Conservation (phyloP, 495 filamentous ascomycete species). For the Xylaria flabelliformis region DNA sequence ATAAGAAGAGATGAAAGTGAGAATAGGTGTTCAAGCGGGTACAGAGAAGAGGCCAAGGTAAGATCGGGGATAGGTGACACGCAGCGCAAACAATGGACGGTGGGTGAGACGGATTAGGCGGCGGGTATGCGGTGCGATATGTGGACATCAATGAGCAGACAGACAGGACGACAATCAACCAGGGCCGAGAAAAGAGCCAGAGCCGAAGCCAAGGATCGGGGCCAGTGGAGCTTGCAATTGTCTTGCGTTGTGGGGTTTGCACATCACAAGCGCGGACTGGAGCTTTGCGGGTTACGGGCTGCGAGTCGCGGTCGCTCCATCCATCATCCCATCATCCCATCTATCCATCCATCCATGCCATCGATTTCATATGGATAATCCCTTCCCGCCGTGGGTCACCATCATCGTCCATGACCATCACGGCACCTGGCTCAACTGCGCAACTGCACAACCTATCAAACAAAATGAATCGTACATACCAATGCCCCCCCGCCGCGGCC, state of each 20-base stretch:
- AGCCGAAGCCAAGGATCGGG: conserved; percentile 22
- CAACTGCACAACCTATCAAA: conserved; percentile 15
- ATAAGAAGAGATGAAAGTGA: conserved; percentile 16
- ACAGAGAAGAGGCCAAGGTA: not conserved
- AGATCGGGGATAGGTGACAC: conserved; percentile 5
- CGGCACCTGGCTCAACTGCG: not conserved
- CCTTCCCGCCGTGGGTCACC: not conserved
- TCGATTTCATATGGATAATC: conserved; percentile 2
- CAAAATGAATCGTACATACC: conserved; percentile 46
- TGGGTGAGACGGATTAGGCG: conserved; percentile 17
- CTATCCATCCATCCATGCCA: not conserved
- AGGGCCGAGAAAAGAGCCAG: conserved; percentile 18
- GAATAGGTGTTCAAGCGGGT: conserved; percentile 1
- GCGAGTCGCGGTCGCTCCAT: conserved; percentile 11
- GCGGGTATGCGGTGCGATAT: conserved; percentile 13
- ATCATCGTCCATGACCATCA: not conserved
- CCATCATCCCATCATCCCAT: conserved; percentile 5
- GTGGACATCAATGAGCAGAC: conserved; percentile 18
- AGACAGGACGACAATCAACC: not conserved
- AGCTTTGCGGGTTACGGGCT: conserved; percentile 18
- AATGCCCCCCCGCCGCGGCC: conserved; percentile 54
- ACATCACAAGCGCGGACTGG: conserved; percentile 24
- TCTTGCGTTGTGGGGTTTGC: conserved; percentile 28
- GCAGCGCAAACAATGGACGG: conserved; percentile 7
- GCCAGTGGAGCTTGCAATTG: conserved; percentile 27